Percentiles rank a stretch among this genome's conserved stretches.
phyloP scores from a whole-genome alignment of 1,284 basidiomycete species.

The Rhodotorula sp. region DNA sequence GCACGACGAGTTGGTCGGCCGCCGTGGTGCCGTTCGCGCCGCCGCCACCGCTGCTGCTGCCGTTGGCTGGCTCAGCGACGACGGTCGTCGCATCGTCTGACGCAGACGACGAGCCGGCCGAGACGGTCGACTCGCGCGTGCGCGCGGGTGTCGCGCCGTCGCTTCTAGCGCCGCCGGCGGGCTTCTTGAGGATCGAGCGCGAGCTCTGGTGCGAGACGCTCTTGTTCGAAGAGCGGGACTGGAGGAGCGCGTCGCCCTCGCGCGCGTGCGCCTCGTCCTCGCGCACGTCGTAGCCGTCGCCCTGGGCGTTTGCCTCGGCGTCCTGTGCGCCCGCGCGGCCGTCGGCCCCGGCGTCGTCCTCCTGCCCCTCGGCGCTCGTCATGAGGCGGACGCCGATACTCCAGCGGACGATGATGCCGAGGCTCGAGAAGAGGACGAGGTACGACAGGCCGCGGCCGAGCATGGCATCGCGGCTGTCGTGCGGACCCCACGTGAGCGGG shows the following conservation, averaged over 20 bases:
- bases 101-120: background rate
- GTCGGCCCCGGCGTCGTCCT: conserved; percentile 16
- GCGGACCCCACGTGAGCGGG: conserved; percentile 44
- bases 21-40: background rate
- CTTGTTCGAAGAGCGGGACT: background rate
- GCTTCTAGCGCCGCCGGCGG: background rate
- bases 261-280: conserved; percentile 8
- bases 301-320: background rate
- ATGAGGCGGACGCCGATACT: conserved; percentile 53
- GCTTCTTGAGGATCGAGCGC: conserved; percentile 22
- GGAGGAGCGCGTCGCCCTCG: conserved; percentile 8
- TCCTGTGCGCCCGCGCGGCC: background rate
- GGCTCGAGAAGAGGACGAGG: conserved; percentile 53
- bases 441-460: conserved; percentile 45
- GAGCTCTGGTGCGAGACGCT: background rate
- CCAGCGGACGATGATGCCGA: conserved; percentile 55
- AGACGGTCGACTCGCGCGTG: background rate
- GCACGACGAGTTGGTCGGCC: conserved; percentile 1
- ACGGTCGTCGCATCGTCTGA: too few species aligned
- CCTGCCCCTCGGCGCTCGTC: conserved; percentile 49
- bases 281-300: background rate
- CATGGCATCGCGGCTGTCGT: conserved; percentile 46
- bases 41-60: background rate
- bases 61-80: background rate
- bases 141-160: background rate